These are phyloP conservation scores for Wickerhamia fluorescens DNA, from an alignment of 805 yeast species.

Conservation along the genomic window DNA sequence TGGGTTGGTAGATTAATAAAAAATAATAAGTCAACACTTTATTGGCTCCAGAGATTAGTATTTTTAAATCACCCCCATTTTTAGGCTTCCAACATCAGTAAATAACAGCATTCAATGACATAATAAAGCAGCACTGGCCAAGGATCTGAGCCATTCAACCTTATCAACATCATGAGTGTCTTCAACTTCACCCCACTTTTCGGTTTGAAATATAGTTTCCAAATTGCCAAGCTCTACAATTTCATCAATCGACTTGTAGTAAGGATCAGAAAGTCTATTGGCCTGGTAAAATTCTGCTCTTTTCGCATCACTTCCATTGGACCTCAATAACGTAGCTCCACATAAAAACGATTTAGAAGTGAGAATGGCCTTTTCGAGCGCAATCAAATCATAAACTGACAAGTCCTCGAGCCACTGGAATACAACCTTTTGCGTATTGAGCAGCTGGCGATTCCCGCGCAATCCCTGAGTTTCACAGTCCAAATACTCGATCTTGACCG, in stretches of 20 bases:
- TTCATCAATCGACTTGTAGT: conserved; percentile 51
- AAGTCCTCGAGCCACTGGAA: conserved; percentile 55
- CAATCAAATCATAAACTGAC: conserved; percentile 72
- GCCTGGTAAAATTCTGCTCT: conserved; percentile 24
- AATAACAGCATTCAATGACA: too few species aligned
- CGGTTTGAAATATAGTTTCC: conserved; percentile 80
- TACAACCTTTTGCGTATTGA: conserved; percentile 55
- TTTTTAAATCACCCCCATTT: too few species aligned
- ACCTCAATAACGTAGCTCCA: conserved; percentile 63
- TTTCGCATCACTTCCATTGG: conserved; percentile 19
- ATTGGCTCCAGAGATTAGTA: too few species aligned
- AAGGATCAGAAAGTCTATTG: conserved; percentile 26
- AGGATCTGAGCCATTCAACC: conserved; percentile 77
- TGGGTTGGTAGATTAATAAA: too few species aligned
- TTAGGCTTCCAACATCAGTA: too few species aligned
- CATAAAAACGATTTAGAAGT: conserved; percentile 81
- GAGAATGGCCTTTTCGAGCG: conserved; percentile 83
- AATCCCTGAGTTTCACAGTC: conserved; percentile 82
- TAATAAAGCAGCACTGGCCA: conserved; percentile 65
- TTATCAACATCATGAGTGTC: conserved; percentile 98
- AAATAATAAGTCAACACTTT: too few species aligned
- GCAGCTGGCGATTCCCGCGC: conserved; percentile 69
- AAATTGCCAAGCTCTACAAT: conserved; percentile 71
- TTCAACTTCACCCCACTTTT: conserved; percentile 96
- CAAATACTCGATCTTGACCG: conserved; percentile 45